These are phyloP conservation scores for Ophiosphaerella korrae DNA, from an alignment of 2,329 filamentous ascomycete species.

Conservation along the genomic window DNA sequence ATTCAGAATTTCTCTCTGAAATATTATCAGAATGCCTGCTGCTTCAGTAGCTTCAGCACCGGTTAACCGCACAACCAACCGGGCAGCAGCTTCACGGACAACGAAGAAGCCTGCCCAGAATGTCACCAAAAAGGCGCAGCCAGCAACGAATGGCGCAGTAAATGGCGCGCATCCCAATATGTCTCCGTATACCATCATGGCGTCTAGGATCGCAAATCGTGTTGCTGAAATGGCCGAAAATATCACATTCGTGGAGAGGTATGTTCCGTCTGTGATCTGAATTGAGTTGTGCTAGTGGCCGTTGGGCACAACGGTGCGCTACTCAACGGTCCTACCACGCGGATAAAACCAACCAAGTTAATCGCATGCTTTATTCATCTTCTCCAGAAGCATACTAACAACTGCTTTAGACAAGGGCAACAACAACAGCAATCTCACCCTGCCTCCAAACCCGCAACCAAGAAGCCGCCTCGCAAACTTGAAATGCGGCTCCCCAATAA, in stretches of 20 bases:
- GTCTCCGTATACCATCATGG: constrained; percentile 59
- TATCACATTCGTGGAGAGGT: constrained; percentile 55
- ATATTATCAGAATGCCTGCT: constrained; percentile 32
- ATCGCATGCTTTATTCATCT: background rate
- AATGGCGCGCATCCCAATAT: constrained; percentile 38
- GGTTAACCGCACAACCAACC: constrained; percentile 38
- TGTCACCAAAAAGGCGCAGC: constrained; percentile 26
- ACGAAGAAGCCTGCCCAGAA: constrained; percentile 33
- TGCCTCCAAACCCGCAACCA: constrained; percentile 27
- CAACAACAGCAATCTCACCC: constrained; percentile 27
- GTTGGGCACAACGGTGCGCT: constrained; percentile 19
- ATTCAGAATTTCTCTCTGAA: background rate
- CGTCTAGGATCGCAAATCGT: constrained; percentile 55
- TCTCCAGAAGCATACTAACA: background rate
- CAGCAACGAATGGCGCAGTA: constrained; percentile 27
- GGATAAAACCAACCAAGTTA: background rate
- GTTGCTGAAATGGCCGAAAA: constrained; percentile 60
- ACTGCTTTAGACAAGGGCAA: constrained; percentile 24
- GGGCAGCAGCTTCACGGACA: constrained; percentile 35
- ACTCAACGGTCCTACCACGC: constrained; percentile 7
- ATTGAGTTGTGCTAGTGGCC: constrained; percentile 14
- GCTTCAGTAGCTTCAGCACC: constrained; percentile 43
- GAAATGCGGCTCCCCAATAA: constrained; percentile 54
- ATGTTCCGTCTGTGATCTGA: constrained; percentile 12
- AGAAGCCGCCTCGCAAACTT: constrained; percentile 55